Conservation (phyloP, 2,329 filamentous ascomycete genomes). For the Ophiosphaerella herpotricha region DNA sequence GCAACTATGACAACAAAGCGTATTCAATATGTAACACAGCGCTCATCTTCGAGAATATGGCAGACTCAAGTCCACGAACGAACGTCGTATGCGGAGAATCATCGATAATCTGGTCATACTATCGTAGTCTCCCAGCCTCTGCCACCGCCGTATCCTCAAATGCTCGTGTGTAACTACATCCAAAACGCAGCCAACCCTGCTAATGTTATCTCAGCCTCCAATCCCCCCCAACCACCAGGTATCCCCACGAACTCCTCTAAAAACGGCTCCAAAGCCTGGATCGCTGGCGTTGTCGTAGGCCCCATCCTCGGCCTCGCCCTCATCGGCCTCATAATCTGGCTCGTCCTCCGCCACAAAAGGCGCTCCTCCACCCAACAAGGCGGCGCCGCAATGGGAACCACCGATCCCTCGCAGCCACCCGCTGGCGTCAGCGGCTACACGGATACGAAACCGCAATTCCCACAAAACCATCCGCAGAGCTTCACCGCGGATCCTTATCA, state of each 20-base stretch:
- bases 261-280: slow-evolving; percentile 30
- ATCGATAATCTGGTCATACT: slow-evolving; percentile 29
- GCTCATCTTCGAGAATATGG: slow-evolving; percentile 29
- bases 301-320: slow-evolving; percentile 29
- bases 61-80: slow-evolving; percentile 24
- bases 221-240: neutral
- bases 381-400: slow-evolving; percentile 11
- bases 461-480: too few relatives aligned
- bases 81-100: slow-evolving; percentile 31
- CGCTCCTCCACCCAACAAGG: slow-evolving; percentile 10
- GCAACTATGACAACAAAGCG: slow-evolving; percentile 26
- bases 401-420: slow-evolving; percentile 14
- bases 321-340: slow-evolving; percentile 17
- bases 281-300: slow-evolving; percentile 34
- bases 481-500: too few relatives aligned
- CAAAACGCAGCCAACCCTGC: neutral
- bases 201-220: neutral
- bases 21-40: slow-evolving; percentile 31
- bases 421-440: slow-evolving; percentile 20
- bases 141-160: slow-evolving; percentile 12
- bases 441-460: slow-evolving; percentile 14
- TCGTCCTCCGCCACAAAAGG: slow-evolving; percentile 23
- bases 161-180: neutral
- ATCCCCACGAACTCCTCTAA: neutral
- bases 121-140: slow-evolving; percentile 19